Conservation (phyloP, 495 filamentous ascomycete genomes). For the Tuber microsphaerosporum region DNA sequence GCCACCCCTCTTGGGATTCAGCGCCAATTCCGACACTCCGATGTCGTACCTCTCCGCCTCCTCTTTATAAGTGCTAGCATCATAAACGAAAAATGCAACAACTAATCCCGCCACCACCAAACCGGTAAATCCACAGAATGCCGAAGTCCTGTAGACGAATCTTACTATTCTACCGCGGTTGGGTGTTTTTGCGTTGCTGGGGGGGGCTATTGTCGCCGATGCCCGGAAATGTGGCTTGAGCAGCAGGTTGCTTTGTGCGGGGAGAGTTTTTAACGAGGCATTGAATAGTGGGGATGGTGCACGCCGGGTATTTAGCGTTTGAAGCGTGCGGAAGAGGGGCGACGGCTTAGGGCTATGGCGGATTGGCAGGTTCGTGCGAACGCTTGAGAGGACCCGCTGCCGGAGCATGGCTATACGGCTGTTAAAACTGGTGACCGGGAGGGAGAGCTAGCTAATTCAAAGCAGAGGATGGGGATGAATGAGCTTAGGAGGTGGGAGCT, state of each 20-base stretch:
- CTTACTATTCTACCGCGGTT: slow-evolving; percentile 28
- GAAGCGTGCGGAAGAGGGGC: slow-evolving; percentile 1
- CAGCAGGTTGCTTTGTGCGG: neutral
- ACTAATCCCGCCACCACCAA: slow-evolving; percentile 52
- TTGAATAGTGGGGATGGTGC: slow-evolving; percentile 14
- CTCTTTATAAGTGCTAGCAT: slow-evolving; percentile 81
- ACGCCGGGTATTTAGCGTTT: slow-evolving; percentile 14
- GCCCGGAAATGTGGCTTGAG: slow-evolving; percentile 10
- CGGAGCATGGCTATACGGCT: slow-evolving; percentile 16
- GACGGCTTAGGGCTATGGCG: slow-evolving; percentile 8
- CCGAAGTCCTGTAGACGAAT: slow-evolving; percentile 48
- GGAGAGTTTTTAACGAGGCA: neutral
- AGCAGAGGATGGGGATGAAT: neutral
- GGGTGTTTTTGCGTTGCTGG: neutral
- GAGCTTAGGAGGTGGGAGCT: neutral
- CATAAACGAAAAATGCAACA: slow-evolving; percentile 85
- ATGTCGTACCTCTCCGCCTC: slow-evolving; percentile 60
- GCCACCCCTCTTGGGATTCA: slow-evolving; percentile 75
- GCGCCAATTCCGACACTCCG: slow-evolving; percentile 70
- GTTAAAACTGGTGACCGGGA: neutral
- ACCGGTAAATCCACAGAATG: slow-evolving; percentile 56
- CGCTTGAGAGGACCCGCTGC: slow-evolving; percentile 19
- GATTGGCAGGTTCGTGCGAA: slow-evolving; percentile 9
- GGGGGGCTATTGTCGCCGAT: slow-evolving; percentile 15
- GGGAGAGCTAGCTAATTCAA: neutral